Conservation (phyloP, 2,329 filamentous ascomycete genomes). For the Sphaerulina vaccinii region DNA sequence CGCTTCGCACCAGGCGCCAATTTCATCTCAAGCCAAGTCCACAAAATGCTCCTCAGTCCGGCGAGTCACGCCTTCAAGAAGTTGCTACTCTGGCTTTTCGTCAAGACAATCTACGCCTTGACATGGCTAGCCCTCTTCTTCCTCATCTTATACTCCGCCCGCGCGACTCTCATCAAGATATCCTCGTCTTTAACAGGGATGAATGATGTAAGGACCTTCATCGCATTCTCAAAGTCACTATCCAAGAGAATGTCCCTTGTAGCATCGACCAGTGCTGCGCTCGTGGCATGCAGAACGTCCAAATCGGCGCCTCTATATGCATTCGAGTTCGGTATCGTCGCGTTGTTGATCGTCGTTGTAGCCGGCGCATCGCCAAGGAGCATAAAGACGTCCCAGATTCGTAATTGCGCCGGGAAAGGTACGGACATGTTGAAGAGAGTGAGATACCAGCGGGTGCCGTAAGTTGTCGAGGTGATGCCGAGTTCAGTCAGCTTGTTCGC, state of each 20-base stretch:
- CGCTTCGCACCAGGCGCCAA: neutral
- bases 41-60: neutral
- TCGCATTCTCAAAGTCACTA: constrained; percentile 94
- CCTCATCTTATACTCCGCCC: constrained; percentile 78
- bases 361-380: constrained; percentile 69
- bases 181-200: constrained; percentile 94
- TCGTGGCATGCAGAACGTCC: constrained; percentile 85
- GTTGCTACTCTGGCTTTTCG: constrained; percentile 1
- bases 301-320: constrained; percentile 62
- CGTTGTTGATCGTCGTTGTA: neutral
- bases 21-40: neutral
- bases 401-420: constrained; percentile 87
- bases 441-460: constrained; percentile 94
- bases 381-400: constrained; percentile 98
- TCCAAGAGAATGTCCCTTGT: constrained; percentile 84
- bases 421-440: constrained; percentile 97
- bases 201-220: constrained; percentile 95
- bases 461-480: constrained; percentile 82
- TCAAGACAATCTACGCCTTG: constrained; percentile 14
- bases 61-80: neutral
- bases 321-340: neutral
- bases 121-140: constrained; percentile 44
- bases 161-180: constrained; percentile 83
- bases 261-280: constrained; percentile 85
- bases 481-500: constrained; percentile 74